phyloP scores from a whole-genome alignment of 208 protist genomes.

The Leishmania amazonensis region DNA sequence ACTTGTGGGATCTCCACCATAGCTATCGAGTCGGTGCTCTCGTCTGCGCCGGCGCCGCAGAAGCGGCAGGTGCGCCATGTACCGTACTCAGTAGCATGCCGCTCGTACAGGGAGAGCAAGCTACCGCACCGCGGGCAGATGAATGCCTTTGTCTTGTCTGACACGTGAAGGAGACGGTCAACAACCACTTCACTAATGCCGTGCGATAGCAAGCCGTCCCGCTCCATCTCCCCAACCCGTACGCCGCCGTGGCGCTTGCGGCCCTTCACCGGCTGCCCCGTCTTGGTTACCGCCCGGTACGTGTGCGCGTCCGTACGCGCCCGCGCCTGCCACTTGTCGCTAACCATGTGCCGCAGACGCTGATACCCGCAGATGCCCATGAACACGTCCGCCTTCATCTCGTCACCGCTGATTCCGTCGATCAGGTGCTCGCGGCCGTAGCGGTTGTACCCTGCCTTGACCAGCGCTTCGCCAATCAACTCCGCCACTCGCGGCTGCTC shows the following conservation, averaged over 20 bases:
- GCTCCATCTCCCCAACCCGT: constrained; percentile 99
- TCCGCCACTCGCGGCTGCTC: constrained; percentile 68
- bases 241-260: constrained; percentile 97
- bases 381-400: constrained; percentile 98
- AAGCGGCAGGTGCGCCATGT: constrained; percentile 91
- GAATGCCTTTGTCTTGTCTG: constrained; percentile 89
- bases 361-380: constrained; percentile 99
- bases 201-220: constrained; percentile 99
- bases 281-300: constrained; percentile 94
- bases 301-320: constrained; percentile 87
- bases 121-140: constrained; percentile 81
- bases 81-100: constrained; percentile 78
- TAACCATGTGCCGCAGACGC: constrained; percentile 99
- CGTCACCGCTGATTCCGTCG: constrained; percentile 95
- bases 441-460: constrained; percentile 95
- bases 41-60: constrained; percentile 80
- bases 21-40: constrained; percentile 79
- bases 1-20: constrained; percentile 93
- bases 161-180: constrained; percentile 97
- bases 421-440: constrained; percentile 97
- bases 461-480: constrained; percentile 97
- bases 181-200: constrained; percentile 98
- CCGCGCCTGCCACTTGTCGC: constrained; percentile 99
- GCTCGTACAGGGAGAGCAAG: constrained; percentile 88
- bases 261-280: constrained; percentile 98